A percentile compares a stretch with the other conserved stretches of the same genome.
phyloP scores from a whole-genome alignment of 306 rosid species.

The Begonia peltatifolia region DNA sequence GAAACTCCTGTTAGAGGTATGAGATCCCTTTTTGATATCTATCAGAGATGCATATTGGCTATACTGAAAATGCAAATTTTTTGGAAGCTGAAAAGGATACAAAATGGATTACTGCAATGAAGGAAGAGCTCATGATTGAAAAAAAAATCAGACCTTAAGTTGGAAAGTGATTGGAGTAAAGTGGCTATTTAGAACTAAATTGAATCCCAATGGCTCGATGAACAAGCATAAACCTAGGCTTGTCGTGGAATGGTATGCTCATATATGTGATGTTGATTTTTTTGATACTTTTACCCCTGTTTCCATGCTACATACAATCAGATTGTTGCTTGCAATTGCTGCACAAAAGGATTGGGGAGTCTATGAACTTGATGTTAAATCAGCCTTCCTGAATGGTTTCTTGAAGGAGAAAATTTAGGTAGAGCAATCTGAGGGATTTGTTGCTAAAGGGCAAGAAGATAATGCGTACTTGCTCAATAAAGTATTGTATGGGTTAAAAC shows the following conservation, averaged over 20 bases:
- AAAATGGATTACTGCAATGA: slow-evolving; percentile 3
- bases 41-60: background rate
- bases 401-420: background rate
- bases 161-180: slow-evolving; percentile 1
- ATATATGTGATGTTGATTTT: background rate
- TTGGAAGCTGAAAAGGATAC: background rate
- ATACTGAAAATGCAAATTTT: background rate
- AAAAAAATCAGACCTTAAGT: background rate
- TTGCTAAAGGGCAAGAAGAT: background rate
- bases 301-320: background rate
- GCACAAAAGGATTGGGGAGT: background rate
- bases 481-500: background rate
- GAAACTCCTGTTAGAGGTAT: background rate
- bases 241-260: background rate
- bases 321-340: background rate
- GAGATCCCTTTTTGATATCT: background rate
- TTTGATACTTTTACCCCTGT: background rate
- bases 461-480: background rate
- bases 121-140: background rate
- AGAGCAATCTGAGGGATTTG: background rate
- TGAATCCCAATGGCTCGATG: background rate
- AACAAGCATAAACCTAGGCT: background rate
- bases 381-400: slow-evolving; percentile 1
- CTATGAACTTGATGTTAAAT: background rate
- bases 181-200: background rate